Base-by-base conservation (phyloP, 208 protist species). In the Crithidia fasciculata region DNA sequence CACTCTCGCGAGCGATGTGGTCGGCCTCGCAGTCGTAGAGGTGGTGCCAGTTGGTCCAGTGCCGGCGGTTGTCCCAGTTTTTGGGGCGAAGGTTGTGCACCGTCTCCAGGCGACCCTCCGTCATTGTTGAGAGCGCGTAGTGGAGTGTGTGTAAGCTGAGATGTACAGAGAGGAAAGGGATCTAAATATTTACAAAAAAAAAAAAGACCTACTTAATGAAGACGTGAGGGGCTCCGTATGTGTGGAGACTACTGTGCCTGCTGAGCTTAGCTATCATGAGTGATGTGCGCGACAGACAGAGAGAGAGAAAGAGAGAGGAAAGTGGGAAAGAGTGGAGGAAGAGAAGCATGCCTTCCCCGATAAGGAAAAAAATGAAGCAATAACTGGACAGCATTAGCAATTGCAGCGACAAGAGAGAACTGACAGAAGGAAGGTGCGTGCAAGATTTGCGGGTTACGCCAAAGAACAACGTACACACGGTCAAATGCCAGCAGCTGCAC, bases 41-140 rank as follows among this genome's bases (percentile, higher is more conserved):
- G 73, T 95, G 90, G 75, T 95, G 90, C 89, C 93, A 95, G 81
- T 97, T 95, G 18, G 93, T 93, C 93, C 93, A 97, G 78, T 95
- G 90, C 54, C 90, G 85, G 13, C 93, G 89, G 44, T 86, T 85
- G 81, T 97, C 93, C 89, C 90, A 97, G 81, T 95, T 95, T 81
- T 93, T 87, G 10, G 93, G 93, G 9, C 93, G 90, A 44, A 95
- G 84, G 78, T 97, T 97, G 79, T 95, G 88, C 60, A 89, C 74
- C 45, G 90, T 97, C 74, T 97, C 93, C 37, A 97, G 86, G 49
- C 93, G 88, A 9, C 93, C 93, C 57, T 97, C 90, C 47, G 93
- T 97, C 93, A 97, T 97, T 49, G 45, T 49, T 0, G 7, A 13
- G 45, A 13, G 4, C 13, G 19, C 10, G n/a, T 12, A n/a, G 58